These are phyloP conservation scores for Corylus avellana DNA, from an alignment of 306 rosid genomes.

Conservation along the genomic window DNA sequence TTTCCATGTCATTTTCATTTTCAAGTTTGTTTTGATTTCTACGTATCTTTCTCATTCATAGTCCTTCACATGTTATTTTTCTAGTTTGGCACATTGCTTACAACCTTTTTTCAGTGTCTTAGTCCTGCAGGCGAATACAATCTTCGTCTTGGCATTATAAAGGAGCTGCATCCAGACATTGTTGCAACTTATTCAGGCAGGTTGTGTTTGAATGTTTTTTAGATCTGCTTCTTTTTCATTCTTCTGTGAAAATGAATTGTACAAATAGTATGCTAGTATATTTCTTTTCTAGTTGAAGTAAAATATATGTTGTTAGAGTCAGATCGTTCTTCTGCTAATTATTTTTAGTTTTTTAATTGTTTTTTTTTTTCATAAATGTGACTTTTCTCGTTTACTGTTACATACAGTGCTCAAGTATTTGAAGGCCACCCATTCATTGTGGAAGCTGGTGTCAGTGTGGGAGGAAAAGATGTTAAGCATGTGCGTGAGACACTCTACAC, in stretches of 20 bases:
- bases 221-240: conserved; percentile 27
- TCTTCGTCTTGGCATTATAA: conserved; percentile 92
- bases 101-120: conserved; percentile 69
- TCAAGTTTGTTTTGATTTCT: conserved; percentile 11
- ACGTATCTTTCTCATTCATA: neutral
- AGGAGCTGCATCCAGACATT: conserved; percentile 98
- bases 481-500: conserved; percentile 33
- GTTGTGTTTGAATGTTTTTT: conserved; percentile 50
- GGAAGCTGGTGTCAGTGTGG: conserved; percentile 96
- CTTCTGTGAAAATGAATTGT: conserved; percentile 15
- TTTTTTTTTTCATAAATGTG: conserved; percentile 6
- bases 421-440: conserved; percentile 98
- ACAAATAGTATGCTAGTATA: neutral
- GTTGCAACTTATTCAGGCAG: conserved; percentile 99
- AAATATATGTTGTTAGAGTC: neutral
- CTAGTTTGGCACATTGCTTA: conserved; percentile 28
- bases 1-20: neutral
- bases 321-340: conserved; percentile 1
- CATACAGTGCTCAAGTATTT: conserved; percentile 81
- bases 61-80: conserved; percentile 4
- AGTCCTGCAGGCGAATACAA: conserved; percentile 99
- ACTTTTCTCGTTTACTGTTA: conserved; percentile 22
- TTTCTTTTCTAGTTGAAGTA: neutral
- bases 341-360: neutral
- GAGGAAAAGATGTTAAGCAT: conserved; percentile 95